Base-by-base conservation (phyloP, 768 basidiomycete species). In the Amylocystis lapponica region DNA sequence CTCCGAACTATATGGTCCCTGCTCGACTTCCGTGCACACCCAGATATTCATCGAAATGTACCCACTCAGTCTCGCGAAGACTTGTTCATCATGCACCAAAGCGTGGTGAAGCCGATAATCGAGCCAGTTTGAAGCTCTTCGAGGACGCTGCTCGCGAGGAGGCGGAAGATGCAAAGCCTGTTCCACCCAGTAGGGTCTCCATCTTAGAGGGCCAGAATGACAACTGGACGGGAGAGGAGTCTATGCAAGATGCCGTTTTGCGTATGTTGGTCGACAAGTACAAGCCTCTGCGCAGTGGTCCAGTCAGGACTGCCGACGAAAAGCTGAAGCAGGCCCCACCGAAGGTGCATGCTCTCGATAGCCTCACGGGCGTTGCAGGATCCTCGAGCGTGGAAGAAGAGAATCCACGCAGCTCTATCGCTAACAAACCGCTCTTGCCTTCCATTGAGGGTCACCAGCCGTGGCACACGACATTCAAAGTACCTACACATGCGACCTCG, bases 221-320 rank as follows among this genome's bases (percentile, higher is more conserved):
- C 44, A 82, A 88, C 56, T 90, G 86, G 89, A 76, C 75, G 2
- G 86, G 86, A 0, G 85, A 91, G 10, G 89, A 91, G 60, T 68
- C 72, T 6, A 68, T 77, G 1, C 66, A 78, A 41, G 81, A 86
- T 63, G 74, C 80, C 0, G 81, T 92, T 1, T 67, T 89, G 14
- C 75, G 88, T 17, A 92, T 94, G 86, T 72, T 92, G 5, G 72
- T 90, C 26, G 89, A 92, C 67, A 85, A 87, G 58, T 82, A 91
- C 67, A 90, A 86, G 61, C 87, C 89, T 1, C 62, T 90, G 26
- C 72, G 86, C n/a, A 73, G 68, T 8, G 80, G 78, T 8, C 58
- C 65, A 10, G 72, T 85, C 32, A 62, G 68, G 47, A 70, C 74
- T 1, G 83, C 84, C 5, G 84, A 88, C 39, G 68, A 85, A 57